Evolutionary conservation across 176 grass and related monocot genomes (phyloP).

Genomic region (Cymbopogon citratus): DNA sequence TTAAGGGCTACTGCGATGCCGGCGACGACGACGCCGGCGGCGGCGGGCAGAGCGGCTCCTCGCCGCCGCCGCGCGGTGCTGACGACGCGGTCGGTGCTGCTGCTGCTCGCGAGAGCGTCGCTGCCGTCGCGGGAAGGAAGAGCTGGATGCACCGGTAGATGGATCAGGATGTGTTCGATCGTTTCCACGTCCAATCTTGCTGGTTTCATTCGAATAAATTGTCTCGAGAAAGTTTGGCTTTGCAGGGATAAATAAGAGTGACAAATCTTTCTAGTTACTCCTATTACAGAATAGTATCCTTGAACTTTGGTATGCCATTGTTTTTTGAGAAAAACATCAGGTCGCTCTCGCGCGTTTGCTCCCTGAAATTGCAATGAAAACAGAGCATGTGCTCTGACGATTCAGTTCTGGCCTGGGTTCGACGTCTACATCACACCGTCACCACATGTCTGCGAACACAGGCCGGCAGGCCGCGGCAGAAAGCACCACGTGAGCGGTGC

Average conservation of each 20-base stretch:
- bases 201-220: neutral
- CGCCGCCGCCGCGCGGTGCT: neutral
- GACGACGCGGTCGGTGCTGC: neutral
- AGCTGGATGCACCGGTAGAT: neutral
- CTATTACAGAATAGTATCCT: too few relatives aligned
- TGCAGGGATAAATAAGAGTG: neutral
- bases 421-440: too few relatives aligned
- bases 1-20: constrained; percentile 54
- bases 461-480: neutral
- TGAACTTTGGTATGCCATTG: too few relatives aligned
- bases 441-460: too few relatives aligned
- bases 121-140: neutral
- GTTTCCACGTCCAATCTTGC: neutral
- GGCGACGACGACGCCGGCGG: neutral
- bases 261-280: too few relatives aligned
- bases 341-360: too few relatives aligned
- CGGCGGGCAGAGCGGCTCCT: neutral
- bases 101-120: neutral
- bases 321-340: neutral
- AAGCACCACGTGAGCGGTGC: too few relatives aligned
- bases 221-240: neutral
- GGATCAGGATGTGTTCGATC: neutral
- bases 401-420: too few relatives aligned
- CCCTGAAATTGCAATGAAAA: too few relatives aligned
- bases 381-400: too few relatives aligned